Base-by-base conservation (phyloP, 371 early-diverging fungal species). In the Haplosporangium sp. region DNA sequence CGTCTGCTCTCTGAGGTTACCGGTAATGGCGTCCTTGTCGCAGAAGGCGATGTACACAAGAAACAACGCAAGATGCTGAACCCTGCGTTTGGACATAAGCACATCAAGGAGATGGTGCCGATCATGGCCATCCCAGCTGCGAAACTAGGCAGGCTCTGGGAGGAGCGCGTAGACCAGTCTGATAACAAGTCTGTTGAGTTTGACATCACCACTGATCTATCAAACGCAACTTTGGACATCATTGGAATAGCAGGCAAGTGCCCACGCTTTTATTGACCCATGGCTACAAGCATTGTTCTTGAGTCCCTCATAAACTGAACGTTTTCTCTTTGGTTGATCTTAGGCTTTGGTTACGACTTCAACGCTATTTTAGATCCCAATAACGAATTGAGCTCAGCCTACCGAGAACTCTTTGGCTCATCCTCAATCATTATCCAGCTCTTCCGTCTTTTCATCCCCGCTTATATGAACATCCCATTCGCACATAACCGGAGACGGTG, bases 51-150 rank as follows among this genome's bases (percentile, higher is more conserved):
- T 45, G 80, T 56, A 0, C 92, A 92, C 73, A 83, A 83, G 57
- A 85, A 83, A 21, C 92, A 92, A 67, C 87, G 92, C 50, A 90
- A 87, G 54, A 81, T 91, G 83, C 67, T 91, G 45, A 91, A 91
- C 67, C 92, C 92, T 9, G 87, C 88, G 9, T 92, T 92, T 61
- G 73, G 83, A 2, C 73, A 86, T 23, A 77, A 83, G 47, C 75
- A 88, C 11, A 75, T 90, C 52, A 77, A 74, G 62, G 82, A 70
- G n/a, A 70, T 76, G 76, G 71, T 70, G 13, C 61, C 59, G 1
- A 61, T 67, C 53, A 76, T 76, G 76, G 58, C 59, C 0, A 23
- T 21, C 2, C 76, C 76, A 29, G 62, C 76, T 5, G 55, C 40
- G 16, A 41, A 41, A 3, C 18, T 77, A 56, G 72, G 54, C 40